These are phyloP conservation scores for Agrocybe praecox DNA, from an alignment of 768 basidiomycete genomes.

Conservation along the genomic window DNA sequence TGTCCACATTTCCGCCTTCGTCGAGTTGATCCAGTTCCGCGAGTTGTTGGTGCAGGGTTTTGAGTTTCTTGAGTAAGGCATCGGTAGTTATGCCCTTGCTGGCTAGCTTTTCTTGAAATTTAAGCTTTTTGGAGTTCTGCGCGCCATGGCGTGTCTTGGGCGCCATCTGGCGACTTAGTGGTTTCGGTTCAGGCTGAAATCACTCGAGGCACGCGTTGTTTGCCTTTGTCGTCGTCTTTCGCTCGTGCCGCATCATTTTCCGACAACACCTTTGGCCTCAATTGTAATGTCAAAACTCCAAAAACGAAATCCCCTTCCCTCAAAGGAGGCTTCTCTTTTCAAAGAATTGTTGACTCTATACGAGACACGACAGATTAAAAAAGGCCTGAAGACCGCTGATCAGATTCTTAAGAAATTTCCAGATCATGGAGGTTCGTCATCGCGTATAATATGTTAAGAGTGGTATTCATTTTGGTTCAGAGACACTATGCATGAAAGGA, in stretches of 20 bases:
- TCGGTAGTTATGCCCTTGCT: conserved; percentile 81
- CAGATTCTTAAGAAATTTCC: conserved; percentile 95
- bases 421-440: conserved; percentile 84
- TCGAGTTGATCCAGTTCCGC: conserved; percentile 74
- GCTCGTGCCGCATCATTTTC: conserved; percentile 15
- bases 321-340: conserved; percentile 86
- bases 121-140: conserved; percentile 55
- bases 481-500: conserved; percentile 97
- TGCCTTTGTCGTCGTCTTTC: conserved; percentile 29
- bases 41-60: conserved; percentile 74
- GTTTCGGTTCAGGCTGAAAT: not conserved
- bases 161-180: conserved; percentile 51
- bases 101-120: conserved; percentile 82
- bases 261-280: conserved; percentile 3
- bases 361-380: conserved; percentile 87
- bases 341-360: conserved; percentile 85
- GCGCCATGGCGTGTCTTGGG: conserved; percentile 70
- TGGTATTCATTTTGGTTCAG: conserved; percentile 38
- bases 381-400: conserved; percentile 89
- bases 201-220: conserved; percentile 42
- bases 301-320: conserved; percentile 63
- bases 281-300: conserved; percentile 42
- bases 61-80: conserved; percentile 83
- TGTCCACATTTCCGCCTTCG: conserved; percentile 66
- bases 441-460: too few relatives aligned